Evolutionary conservation across 169 alveolate genomes (phyloP), one percentile per base, ranked within the genome.

Genomic region (Plasmodium coatneyi): DNA sequence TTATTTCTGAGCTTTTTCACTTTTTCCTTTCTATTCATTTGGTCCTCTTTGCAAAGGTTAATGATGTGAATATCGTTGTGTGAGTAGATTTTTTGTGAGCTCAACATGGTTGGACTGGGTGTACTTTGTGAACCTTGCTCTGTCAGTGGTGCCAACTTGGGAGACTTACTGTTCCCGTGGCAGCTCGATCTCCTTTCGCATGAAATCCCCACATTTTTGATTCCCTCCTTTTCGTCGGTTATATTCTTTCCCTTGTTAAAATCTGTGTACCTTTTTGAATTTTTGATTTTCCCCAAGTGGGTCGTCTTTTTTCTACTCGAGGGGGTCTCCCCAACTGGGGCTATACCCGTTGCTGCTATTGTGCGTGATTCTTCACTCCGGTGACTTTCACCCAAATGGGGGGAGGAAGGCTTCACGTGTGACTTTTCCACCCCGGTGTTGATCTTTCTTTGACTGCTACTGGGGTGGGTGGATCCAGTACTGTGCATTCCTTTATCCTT

Each of bases 241-340:
- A n/a, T 22, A 32, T 46, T 19, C 41, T 82, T 82, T 30, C 25
- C 80, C 66, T 78, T 86, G 70, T 74, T 30, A 19, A 49, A 49
- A 39, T 71, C 83, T 52, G 19, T 43, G 22, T 14, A 12, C 30
- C 41, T 78, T 43, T 86, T 86, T n/a, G 66, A 30, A 12, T 74
- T 74, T 72, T 74, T 86, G 1, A 76, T 52, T 70, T 76, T 86
- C 1, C 71, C 80, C 43, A 74, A 0, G 32, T 76, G 54, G n/a
- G 80, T 49, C 7, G 60, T 43, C 70, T 25, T 86, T 56, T 74
- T 86, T 86, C 49, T 86, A 12, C 80, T 34, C 39, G 66, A 86
- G 70, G 71, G 39, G 43, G 43, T 32, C 66, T 76, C 80, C 25
- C 19, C 46, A 19, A 66, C 76, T 9, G 41, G 1, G 14, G 30